These are phyloP conservation scores for Parsonsia alboflavescens DNA, from an alignment of 257 asterid genomes.

Conservation along the genomic window DNA sequence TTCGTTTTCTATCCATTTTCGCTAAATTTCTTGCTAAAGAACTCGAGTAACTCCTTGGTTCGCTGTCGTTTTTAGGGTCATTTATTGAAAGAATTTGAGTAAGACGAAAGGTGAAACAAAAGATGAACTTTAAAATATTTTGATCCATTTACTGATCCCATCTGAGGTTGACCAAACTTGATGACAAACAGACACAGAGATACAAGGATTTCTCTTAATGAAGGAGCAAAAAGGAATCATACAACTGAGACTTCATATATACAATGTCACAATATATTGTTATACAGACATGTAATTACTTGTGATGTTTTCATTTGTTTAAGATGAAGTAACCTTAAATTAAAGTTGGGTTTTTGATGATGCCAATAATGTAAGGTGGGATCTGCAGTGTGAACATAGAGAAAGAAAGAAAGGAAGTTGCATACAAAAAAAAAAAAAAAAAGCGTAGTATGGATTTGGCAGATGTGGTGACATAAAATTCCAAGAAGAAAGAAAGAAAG, in stretches of 20 bases:
- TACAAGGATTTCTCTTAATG: slow-evolving; percentile 3
- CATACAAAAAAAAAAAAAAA: too few relatives aligned
- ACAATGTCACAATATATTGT: too few relatives aligned
- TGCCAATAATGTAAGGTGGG: background rate
- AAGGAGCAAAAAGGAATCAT: background rate
- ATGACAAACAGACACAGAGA: background rate
- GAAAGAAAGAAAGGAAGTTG: background rate
- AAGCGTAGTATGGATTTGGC: background rate
- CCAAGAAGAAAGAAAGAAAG: background rate
- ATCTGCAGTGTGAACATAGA: background rate
- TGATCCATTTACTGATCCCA: background rate
- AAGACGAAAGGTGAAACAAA: too few relatives aligned
- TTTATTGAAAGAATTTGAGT: too few relatives aligned
- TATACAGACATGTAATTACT: too few relatives aligned
- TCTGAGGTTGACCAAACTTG: background rate
- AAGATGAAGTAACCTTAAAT: background rate
- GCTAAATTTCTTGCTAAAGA: too few relatives aligned
- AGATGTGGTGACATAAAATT: slow-evolving; percentile 3
- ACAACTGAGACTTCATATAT: too few relatives aligned
- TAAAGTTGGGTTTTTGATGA: background rate
- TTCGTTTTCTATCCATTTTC: background rate
- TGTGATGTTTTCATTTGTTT: background rate
- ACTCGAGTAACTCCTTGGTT: too few relatives aligned
- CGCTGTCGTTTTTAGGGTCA: too few relatives aligned
- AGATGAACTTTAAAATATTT: background rate